phyloP scores from a whole-genome alignment of 768 basidiomycete species.

The Kwoniella bestiolae region DNA sequence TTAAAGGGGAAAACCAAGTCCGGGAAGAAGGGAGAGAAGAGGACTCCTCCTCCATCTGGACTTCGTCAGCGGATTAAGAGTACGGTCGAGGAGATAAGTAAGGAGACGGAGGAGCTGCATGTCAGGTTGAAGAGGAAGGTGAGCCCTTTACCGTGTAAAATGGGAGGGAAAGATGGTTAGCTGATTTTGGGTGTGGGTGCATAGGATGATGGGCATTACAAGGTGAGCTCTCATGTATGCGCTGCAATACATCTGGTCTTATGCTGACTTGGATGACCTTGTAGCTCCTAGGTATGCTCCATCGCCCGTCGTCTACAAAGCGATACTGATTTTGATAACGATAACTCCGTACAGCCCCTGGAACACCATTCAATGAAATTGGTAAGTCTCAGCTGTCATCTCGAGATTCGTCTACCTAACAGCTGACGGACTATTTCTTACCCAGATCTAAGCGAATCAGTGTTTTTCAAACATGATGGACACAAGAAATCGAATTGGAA shows the following conservation, averaged over 20 bases:
- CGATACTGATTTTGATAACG: no score
- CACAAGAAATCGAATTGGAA: conserved; percentile 32
- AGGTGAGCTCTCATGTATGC: conserved; percentile 23
- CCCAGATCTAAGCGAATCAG: conserved; percentile 42
- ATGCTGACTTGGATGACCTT: conserved; percentile 4
- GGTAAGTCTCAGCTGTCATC: conserved; percentile 18
- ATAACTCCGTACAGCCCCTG: conserved; percentile 42
- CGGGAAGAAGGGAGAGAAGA: background rate
- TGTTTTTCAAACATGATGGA: conserved; percentile 35
- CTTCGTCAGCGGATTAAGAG: conserved; percentile 29
- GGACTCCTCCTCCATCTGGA: conserved; percentile 9
- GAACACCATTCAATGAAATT: conserved; percentile 55
- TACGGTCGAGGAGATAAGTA: conserved; percentile 23
- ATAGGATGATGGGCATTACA: conserved; percentile 42
- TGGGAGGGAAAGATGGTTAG: background rate
- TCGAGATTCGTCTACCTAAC: background rate
- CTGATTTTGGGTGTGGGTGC: conserved; percentile 5
- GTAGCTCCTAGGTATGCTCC: conserved; percentile 35
- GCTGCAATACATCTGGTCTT: background rate
- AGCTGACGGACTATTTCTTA: background rate
- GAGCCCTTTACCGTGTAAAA: background rate
- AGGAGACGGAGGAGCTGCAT: conserved; percentile 36
- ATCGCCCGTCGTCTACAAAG: no score
- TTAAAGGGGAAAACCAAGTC: background rate
- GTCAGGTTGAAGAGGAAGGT: conserved; percentile 46